phyloP scores from a whole-genome alignment of 495 filamentous ascomycete species.

The Aspergillus kassunensis region DNA sequence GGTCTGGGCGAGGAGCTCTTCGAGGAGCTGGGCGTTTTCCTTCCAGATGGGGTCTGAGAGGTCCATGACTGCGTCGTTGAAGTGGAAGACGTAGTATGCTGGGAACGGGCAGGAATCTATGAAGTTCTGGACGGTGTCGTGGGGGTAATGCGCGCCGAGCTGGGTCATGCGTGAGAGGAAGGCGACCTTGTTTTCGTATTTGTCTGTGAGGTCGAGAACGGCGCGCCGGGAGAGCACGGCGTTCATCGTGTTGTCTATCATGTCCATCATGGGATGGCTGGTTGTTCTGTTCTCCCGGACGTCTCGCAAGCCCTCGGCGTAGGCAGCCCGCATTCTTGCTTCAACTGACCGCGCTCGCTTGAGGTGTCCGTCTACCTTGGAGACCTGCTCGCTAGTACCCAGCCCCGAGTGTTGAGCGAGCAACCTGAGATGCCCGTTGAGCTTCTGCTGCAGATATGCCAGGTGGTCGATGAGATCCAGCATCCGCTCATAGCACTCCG shows the following conservation, averaged over 20 bases:
- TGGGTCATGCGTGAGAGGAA: neutral
- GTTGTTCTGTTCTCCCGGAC: neutral
- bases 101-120: neutral
- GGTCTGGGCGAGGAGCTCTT: neutral
- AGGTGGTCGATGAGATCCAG: neutral
- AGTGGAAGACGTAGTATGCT: conserved; percentile 6
- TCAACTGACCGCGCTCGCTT: neutral
- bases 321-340: neutral
- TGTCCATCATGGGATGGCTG: neutral
- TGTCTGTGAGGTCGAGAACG: neutral
- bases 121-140: neutral
- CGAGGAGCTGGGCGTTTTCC: neutral
- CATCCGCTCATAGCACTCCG: conserved; percentile 1
- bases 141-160: neutral
- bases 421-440: conserved; percentile 3
- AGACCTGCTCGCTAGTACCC: neutral
- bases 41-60: neutral
- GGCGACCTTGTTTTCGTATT: neutral
- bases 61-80: neutral
- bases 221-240: neutral
- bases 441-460: neutral
- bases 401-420: neutral
- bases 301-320: neutral
- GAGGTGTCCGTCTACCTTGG: neutral
- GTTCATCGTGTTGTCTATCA: too few relatives aligned